Base-by-base conservation (phyloP, 306 rosid genomes). In the Oxytropis ochrocephala region DNA sequence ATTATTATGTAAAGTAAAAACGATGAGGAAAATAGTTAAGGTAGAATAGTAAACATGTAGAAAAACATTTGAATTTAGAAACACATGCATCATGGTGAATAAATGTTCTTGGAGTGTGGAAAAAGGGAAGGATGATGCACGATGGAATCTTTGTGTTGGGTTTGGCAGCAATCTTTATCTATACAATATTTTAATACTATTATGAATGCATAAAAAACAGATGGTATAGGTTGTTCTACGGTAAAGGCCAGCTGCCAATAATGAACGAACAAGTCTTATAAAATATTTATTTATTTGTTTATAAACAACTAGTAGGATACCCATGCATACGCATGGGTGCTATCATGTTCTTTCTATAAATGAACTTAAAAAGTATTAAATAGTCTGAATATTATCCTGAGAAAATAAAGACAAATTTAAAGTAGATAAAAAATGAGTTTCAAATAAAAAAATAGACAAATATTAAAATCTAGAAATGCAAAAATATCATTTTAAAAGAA, bases 181-280 rank as follows among this genome's bases (percentile, higher is more conserved):
- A 72, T 46, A n/a, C 49, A 71, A 8, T 17, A 14, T 13, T 29
- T 14, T 59, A 32, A 8, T 5, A 56, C 11, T 57, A 33, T 30
- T 36, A 36, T 56, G 6, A 8, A 7, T 0, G 63, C 14, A 13
- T 8, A 27, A 21, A 6, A 13, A 51, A 27, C 9, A n/a, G 56
- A 32, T 57, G 43, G 24, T 56, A 11, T 46, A 27, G 21, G 53
- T 36, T 57, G 46, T 75, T 56, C 39, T 33, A 57, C 58, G 63
- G 55, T 53, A 21, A 58, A 48, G 10, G 55, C 75, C 80, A 68
- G 64, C 70, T 76, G 75, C 50, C 64, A 67, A 21, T 2, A 41
- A 58, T 48, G 30, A 48, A 17, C 6, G 0, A 65, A 64, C 32
- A 41, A 54, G 18, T 17, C 6, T 38, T 38, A 7, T 35, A 5